phyloP scores from a whole-genome alignment of 2,329 filamentous ascomycete species.

The Xylariaceae sp. region DNA sequence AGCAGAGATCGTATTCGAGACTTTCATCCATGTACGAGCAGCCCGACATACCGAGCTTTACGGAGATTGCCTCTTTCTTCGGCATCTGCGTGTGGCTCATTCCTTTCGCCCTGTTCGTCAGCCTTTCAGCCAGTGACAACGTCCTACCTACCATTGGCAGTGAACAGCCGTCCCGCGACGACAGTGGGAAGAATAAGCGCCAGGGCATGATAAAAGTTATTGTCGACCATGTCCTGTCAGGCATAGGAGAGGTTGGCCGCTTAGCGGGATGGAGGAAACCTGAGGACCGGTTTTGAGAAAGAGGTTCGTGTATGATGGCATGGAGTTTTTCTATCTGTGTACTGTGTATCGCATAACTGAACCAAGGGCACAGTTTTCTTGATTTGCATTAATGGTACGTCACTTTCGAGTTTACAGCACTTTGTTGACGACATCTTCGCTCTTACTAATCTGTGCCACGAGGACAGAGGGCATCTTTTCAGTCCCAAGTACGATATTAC shows the following conservation, averaged over 20 bases:
- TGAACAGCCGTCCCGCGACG: constrained; percentile 49
- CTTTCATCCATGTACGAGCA: constrained; percentile 58
- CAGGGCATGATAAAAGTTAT: constrained; percentile 63
- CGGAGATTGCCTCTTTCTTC: constrained; percentile 93
- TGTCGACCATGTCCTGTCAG: constrained; percentile 52
- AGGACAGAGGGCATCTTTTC: too few relatives aligned
- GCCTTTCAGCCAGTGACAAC: constrained; percentile 88
- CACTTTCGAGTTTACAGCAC: too few relatives aligned
- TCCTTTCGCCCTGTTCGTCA: constrained; percentile 92
- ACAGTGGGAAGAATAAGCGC: constrained; percentile 45
- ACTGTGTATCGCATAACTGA: not conserved
- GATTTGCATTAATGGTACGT: too few relatives aligned
- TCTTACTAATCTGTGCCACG: too few relatives aligned
- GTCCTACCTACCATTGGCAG: constrained; percentile 88
- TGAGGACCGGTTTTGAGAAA: constrained; percentile 33
- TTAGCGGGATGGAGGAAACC: constrained; percentile 38
- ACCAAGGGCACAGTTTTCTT: not conserved
- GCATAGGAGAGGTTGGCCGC: constrained; percentile 42
- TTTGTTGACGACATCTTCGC: too few relatives aligned
- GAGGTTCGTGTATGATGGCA: constrained; percentile 3
- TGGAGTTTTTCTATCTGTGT: constrained; percentile 7
- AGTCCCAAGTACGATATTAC: too few relatives aligned
- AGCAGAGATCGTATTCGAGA: constrained; percentile 52
- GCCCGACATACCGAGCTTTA: constrained; percentile 70
- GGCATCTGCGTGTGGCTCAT: constrained; percentile 95